Base-by-base conservation (phyloP, 1,284 basidiomycete genomes). In the Crucibulum cyathiforme region DNA sequence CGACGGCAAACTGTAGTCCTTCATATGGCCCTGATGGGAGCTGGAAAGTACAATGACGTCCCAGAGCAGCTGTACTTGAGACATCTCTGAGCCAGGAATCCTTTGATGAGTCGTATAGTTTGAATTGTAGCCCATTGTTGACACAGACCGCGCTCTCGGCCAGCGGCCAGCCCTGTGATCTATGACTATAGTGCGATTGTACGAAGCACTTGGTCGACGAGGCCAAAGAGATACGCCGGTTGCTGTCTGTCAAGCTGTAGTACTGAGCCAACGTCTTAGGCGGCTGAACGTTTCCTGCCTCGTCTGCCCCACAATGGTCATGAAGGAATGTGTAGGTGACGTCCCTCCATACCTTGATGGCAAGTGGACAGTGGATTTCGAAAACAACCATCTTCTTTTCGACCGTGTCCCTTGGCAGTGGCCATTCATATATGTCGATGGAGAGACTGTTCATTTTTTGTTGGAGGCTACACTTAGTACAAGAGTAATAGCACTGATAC, bases 361-460 rank as follows among this genome's bases (percentile, higher is more conserved):
- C 59, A 0, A 60, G 34, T 0, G 85, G 85, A 47, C 74, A 75
- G 4, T 63, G 54, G 2, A 85, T 59, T 56, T 87, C 85, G 51
- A 87, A 86, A 0, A 86, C 70, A 0, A 76, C 73, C 0, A 59
- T 62, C 53, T 75, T 65, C 0, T 74, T 75, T 1, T 56, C 35
- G 1, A 69, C 41, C 3, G 35, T 2, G 8, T 69, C 49, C 0
- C 58, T 37, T 0, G 85, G 82, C 36, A 87, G 65, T 0, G 84
- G 84, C 85, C 83, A 85, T 53, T 87, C 85, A 48, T 82, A 69
- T 4, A 82, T 63, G 0, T 46, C 3, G 41, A 86, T 84, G 0
- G 43, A 9, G 65, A 85, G 63, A 0, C 8, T 39, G 0, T 19
- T 35, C 0, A 70, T 67, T 47, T 68, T 12, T 1, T 46, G 37